Evolutionary conservation across 148 eudicot genomes (phyloP).

Genomic region (Chenopodium album): DNA sequence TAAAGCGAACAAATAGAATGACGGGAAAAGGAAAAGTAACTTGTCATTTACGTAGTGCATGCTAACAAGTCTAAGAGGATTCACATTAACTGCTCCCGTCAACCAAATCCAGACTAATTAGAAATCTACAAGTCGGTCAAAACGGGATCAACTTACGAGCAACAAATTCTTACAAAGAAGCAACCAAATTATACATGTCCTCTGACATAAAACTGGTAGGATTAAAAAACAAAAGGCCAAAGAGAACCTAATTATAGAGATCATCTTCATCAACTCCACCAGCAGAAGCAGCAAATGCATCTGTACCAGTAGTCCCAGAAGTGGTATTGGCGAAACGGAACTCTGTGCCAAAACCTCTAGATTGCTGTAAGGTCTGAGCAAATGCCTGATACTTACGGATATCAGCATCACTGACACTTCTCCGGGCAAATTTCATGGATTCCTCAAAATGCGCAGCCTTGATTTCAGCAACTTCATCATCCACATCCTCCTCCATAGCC

Average conservation of each 20-base stretch:
- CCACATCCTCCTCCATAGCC: conserved; percentile 85
- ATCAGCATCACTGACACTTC: conserved; percentile 94
- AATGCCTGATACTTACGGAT: conserved; percentile 90
- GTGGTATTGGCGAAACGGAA: conserved; percentile 55
- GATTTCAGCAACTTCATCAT: conserved; percentile 81
- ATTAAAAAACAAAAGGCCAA: background rate
- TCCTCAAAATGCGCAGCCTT: conserved; percentile 83
- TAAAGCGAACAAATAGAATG: background rate
- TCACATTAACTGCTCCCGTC: background rate
- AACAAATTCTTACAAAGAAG: background rate
- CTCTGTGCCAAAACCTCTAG: conserved; percentile 76
- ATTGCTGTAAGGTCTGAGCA: conserved; percentile 88
- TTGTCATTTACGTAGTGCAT: background rate
- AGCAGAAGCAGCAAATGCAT: conserved; percentile 67
- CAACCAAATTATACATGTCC: background rate
- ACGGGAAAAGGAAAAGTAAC: background rate
- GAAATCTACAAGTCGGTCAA: background rate
- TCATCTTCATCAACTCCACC: conserved; percentile 86
- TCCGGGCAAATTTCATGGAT: conserved; percentile 82
- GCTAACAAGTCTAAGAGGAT: background rate
- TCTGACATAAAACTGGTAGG: background rate
- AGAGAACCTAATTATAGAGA: conserved; percentile 39
- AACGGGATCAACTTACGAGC: background rate
- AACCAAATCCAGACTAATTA: background rate
- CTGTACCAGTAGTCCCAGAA: conserved; percentile 38